Conservation (phyloP, 345 rosid genomes). For the Gossypium australe region DNA sequence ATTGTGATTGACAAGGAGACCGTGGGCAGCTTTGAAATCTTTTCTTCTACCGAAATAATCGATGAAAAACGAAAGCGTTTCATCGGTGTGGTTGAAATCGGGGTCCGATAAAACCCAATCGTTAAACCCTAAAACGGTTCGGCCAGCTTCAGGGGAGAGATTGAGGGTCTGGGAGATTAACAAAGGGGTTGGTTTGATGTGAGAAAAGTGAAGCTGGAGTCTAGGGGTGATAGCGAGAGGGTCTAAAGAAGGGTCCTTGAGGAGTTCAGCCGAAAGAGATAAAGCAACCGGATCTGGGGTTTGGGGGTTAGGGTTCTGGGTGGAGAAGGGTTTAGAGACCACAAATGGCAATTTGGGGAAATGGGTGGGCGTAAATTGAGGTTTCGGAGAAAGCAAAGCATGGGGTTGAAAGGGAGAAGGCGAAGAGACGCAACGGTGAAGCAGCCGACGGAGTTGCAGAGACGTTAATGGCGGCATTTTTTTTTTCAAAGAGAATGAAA, state of each 20-base stretch:
- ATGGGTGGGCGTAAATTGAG: constrained; percentile 18
- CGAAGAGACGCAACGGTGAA: constrained; percentile 29
- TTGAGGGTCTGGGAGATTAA: constrained; percentile 58
- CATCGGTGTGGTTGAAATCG: constrained; percentile 58
- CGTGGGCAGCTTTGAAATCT: constrained; percentile 79
- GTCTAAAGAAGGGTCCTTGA: constrained; percentile 37
- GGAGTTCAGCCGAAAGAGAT: constrained; percentile 67
- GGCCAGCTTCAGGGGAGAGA: constrained; percentile 75
- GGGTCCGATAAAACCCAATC: constrained; percentile 51
- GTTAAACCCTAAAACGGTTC: constrained; percentile 61
- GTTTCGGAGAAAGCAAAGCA: neutral
- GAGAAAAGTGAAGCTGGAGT: constrained; percentile 74
- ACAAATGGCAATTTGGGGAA: constrained; percentile 20
- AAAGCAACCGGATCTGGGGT: constrained; percentile 39
- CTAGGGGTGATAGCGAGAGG: constrained; percentile 47
- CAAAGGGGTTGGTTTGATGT: constrained; percentile 52
- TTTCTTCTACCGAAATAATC: constrained; percentile 89
- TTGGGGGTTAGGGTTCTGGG: constrained; percentile 21
- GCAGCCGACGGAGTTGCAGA: constrained; percentile 48
- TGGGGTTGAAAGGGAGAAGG: constrained; percentile 8
- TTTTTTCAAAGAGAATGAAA: constrained; percentile 12
- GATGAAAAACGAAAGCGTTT: constrained; percentile 61
- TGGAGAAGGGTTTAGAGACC: constrained; percentile 31
- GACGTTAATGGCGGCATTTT: constrained; percentile 56
- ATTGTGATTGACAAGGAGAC: constrained; percentile 46